Conservation (phyloP, 2,329 filamentous ascomycete genomes). For the Chaetomiaceae sp. region DNA sequence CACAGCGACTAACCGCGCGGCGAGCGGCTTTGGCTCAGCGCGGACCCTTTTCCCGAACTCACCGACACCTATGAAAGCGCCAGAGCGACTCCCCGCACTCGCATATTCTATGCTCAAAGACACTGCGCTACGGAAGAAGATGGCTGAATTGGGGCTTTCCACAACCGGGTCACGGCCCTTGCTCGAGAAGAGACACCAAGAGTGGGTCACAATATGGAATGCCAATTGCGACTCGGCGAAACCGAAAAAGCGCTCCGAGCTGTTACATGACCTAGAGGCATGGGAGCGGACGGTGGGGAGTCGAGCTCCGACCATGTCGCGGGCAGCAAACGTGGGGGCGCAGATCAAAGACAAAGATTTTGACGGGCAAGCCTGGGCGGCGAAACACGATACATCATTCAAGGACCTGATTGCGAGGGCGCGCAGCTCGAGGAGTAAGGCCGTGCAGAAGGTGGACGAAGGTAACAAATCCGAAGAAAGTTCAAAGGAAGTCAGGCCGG, state of each 20-base stretch:
- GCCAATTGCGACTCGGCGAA: slow-evolving; percentile 84
- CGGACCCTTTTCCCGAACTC: slow-evolving; percentile 20
- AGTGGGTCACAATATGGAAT: slow-evolving; percentile 96
- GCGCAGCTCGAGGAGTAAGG: slow-evolving; percentile 48
- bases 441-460: slow-evolving; percentile 30
- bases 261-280: slow-evolving; percentile 72
- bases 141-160: slow-evolving; percentile 75
- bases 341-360: slow-evolving; percentile 85
- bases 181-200: slow-evolving; percentile 75
- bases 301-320: slow-evolving; percentile 41
- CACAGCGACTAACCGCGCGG: slow-evolving; percentile 9
- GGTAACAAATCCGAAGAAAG: not conserved
- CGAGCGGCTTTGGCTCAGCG: slow-evolving; percentile 16
- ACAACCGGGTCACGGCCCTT: slow-evolving; percentile 62
- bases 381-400: slow-evolving; percentile 70
- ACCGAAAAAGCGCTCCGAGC: slow-evolving; percentile 65
- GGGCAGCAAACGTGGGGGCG: slow-evolving; percentile 36
- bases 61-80: slow-evolving; percentile 35
- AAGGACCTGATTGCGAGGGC: slow-evolving; percentile 75
- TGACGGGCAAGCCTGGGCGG: slow-evolving; percentile 71
- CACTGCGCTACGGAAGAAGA: slow-evolving; percentile 69
- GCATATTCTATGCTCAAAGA: slow-evolving; percentile 90
- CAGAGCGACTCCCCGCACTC: slow-evolving; percentile 69
- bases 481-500: not conserved
- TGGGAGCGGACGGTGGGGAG: slow-evolving; percentile 85